Evolutionary conservation across 2,329 filamentous ascomycete species (phyloP), one percentile per base, ranked within the genome.

Genomic region (Dactylellina cionopaga): DNA sequence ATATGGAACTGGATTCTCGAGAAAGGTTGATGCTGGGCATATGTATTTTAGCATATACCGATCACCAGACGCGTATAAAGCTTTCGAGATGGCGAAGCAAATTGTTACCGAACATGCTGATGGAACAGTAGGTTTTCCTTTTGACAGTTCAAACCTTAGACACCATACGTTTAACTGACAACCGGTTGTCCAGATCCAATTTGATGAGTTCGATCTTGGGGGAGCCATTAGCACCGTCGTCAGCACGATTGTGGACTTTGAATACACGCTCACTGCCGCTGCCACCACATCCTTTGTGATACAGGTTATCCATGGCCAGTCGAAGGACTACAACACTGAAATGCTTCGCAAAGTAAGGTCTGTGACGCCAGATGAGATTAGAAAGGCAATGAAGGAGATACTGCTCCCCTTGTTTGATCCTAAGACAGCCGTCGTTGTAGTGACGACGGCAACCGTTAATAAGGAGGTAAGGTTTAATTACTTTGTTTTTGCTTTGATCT

Each of bases 221-320:
- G 93, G 92, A 4, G 92, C 94, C 3, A 91, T 99, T 70, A 95
- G 90, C 78, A 90, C 89, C 76, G 92, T 99, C 66, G 92, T 99
- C 31, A 89, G 93, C 73, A 85, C 84, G 54, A 90, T 96, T 78
- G 95, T 93, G 1, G 92, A 96, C 76, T 91, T 96, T 78, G 92
- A 97, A 80, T 86, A 90, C 1, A 97, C 91, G 0, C 91, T 96
- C 85, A 86, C 89, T 5, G 87, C 85, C 43, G 93, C 95, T 0
- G 95, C 93, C 0, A 86, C 89, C 78, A 88, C 90, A 76, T 94
- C 92, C 78, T 99, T 96, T 80, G 85, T 93, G 9, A 87, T 90
- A 70, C 87, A 91, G 65, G 93, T 96, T 4, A 86, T 98, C 51
- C 86, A 90, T 11, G 89, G 87, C 1, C 83, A 97, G 29, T 87